Evolutionary conservation across 2,329 filamentous ascomycete species (phyloP).

Genomic region (Pseudocercospora fijiensis): DNA sequence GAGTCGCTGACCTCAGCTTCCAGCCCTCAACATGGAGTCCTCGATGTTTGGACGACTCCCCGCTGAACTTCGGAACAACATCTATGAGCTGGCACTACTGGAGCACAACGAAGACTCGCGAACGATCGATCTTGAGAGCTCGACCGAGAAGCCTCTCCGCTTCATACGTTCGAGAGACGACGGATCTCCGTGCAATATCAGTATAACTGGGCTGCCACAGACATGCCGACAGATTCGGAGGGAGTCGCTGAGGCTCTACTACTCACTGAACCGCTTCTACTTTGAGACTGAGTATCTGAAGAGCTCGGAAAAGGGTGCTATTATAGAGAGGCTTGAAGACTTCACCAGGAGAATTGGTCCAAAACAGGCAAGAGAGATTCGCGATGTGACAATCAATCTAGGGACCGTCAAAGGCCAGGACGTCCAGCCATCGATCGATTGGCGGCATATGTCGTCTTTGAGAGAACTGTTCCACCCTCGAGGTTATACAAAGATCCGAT

Average conservation of each 20-base stretch:
- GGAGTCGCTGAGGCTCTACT: constrained; percentile 24
- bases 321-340: constrained; percentile 16
- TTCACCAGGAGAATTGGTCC: constrained; percentile 16
- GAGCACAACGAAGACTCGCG: not conserved
- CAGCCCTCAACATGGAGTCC: not conserved
- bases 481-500: constrained; percentile 20
- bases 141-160: constrained; percentile 6
- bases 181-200: not conserved
- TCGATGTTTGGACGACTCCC: not conserved
- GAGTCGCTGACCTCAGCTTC: not conserved
- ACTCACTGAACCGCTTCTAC: constrained; percentile 23
- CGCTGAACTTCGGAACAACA: not conserved
- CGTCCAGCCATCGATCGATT: constrained; percentile 19
- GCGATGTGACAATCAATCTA: constrained; percentile 25
- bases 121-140: constrained; percentile 8
- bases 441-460: constrained; percentile 21
- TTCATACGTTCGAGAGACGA: not conserved
- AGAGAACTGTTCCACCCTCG: constrained; percentile 22
- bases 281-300: constrained; percentile 28
- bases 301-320: constrained; percentile 19
- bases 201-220: constrained; percentile 18
- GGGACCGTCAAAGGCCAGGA: constrained; percentile 21
- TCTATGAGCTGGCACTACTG: not conserved
- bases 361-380: constrained; percentile 22
- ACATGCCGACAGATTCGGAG: constrained; percentile 22